Percentiles rank a stretch among this genome's conserved stretches.
Evolutionary conservation across 768 basidiomycete genomes (phyloP).

Genomic region (Leccinum longicurvipes): DNA sequence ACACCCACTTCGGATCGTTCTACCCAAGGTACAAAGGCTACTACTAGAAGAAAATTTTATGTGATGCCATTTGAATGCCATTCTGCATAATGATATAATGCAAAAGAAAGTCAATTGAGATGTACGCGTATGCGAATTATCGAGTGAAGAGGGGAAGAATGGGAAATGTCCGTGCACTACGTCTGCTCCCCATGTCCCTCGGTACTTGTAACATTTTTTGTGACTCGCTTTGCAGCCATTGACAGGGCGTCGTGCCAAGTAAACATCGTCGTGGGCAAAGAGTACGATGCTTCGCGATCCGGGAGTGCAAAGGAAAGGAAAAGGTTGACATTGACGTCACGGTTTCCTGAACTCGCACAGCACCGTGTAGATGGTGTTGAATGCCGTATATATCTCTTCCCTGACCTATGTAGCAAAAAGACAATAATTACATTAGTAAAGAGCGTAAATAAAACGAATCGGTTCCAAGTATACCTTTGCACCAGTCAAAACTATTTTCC

Average conservation of each 20-base stretch:
- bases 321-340: conserved; percentile 21
- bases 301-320: neutral
- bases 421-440: conserved; percentile 46
- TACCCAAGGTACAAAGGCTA: neutral
- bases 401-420: conserved; percentile 62
- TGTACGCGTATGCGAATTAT: conserved; percentile 27
- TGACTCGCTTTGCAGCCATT: neutral
- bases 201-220: conserved; percentile 22
- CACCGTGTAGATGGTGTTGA: conserved; percentile 99
- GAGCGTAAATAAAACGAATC: neutral
- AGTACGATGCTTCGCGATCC: neutral
- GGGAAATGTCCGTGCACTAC: conserved; percentile 38
- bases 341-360: conserved; percentile 93
- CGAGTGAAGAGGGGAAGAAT: conserved; percentile 24
- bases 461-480: conserved; percentile 71
- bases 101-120: conserved; percentile 19
- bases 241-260: neutral
- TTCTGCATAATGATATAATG: conserved; percentile 27
- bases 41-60: neutral
- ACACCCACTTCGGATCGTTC: too few relatives aligned
- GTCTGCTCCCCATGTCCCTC: conserved; percentile 34
- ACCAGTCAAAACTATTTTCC: conserved; percentile 98
- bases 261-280: conserved; percentile 3
- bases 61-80: neutral
- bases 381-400: conserved; percentile 99